phyloP scores from a whole-genome alignment of 805 yeast species.

The Sugiyamaella smithiae region DNA sequence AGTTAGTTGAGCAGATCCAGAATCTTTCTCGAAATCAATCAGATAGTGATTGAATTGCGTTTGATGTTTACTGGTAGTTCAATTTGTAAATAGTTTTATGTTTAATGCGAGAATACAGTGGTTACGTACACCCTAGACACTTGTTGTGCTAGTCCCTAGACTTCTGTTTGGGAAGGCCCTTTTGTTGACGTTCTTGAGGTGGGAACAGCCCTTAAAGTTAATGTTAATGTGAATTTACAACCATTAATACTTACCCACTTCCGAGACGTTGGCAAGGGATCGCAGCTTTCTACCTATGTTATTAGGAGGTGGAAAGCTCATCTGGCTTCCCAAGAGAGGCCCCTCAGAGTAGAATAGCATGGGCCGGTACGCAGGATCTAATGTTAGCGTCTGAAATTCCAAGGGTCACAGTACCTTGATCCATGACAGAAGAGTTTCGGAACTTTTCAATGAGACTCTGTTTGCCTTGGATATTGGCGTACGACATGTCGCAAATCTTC shows the following conservation, averaged over 20 bases:
- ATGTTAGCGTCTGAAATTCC: constrained; percentile 1
- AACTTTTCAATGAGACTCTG: constrained; percentile 43
- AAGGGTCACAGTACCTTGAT: constrained; percentile 31
- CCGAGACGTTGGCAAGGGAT: constrained; percentile 34
- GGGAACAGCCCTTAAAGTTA: constrained; percentile 23
- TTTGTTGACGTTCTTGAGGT: constrained; percentile 16
- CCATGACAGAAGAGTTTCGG: constrained; percentile 50
- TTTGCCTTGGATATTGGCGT: constrained; percentile 43
- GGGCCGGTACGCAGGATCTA: constrained; percentile 46
- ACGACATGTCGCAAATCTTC: constrained; percentile 50
- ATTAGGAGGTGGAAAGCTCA: constrained; percentile 42
- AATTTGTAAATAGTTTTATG: too few relatives aligned
- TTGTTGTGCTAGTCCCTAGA: too few relatives aligned
- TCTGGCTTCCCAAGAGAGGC: constrained; percentile 41
- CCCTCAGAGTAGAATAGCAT: constrained; percentile 47
- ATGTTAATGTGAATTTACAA: too few relatives aligned
- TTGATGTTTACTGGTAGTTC: too few relatives aligned
- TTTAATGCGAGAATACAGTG: too few relatives aligned
- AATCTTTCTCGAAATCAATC: not conserved
- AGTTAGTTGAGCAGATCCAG: constrained; percentile 4
- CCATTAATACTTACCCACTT: constrained; percentile 26
- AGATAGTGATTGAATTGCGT: not conserved
- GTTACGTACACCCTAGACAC: too few relatives aligned
- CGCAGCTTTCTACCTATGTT: constrained; percentile 34
- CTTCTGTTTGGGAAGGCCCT: not conserved